These are phyloP conservation scores for Dicorynia guianensis DNA, from an alignment of 306 rosid genomes.

Conservation along the genomic window DNA sequence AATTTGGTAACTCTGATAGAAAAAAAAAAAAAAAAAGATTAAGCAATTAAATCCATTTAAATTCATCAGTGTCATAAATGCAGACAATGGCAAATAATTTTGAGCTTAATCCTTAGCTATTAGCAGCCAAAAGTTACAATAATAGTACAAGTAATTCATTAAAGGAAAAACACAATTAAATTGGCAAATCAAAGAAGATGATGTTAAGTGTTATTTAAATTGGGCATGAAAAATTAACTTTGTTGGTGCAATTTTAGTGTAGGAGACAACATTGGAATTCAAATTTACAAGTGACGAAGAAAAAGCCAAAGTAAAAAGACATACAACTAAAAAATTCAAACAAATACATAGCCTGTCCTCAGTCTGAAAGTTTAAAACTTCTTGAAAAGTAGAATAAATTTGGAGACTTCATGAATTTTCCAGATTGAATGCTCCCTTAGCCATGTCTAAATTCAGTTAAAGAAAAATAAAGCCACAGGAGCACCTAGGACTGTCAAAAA, in stretches of 20 bases:
- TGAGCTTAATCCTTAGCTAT: background rate
- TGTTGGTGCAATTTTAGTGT: background rate
- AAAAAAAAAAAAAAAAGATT: background rate
- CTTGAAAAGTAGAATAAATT: too few species aligned
- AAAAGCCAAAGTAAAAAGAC: slow-evolving; percentile 14
- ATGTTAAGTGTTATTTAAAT: slow-evolving; percentile 8
- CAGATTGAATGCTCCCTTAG: background rate
- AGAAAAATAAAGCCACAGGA: background rate
- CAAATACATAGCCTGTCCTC: background rate
- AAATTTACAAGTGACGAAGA: background rate
- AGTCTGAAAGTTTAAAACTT: background rate
- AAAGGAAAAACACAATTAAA: background rate
- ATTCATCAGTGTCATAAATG: slow-evolving; percentile 15
- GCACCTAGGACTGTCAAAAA: background rate
- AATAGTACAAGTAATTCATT: background rate
- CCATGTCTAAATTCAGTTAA: background rate
- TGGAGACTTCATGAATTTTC: too few species aligned
- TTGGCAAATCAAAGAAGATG: background rate
- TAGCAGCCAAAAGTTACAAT: slow-evolving; percentile 11
- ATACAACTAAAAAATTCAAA: background rate
- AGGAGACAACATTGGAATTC: background rate
- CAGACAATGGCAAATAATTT: slow-evolving; percentile 5
- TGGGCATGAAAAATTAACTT: slow-evolving; percentile 3
- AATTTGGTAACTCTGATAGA: slow-evolving; percentile 78
- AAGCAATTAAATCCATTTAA: slow-evolving; percentile 40